Percentiles rank a stretch among this genome's conserved stretches.
Conservation (phyloP, 371 early-diverging fungal genomes). For the Mucor indicus region DNA sequence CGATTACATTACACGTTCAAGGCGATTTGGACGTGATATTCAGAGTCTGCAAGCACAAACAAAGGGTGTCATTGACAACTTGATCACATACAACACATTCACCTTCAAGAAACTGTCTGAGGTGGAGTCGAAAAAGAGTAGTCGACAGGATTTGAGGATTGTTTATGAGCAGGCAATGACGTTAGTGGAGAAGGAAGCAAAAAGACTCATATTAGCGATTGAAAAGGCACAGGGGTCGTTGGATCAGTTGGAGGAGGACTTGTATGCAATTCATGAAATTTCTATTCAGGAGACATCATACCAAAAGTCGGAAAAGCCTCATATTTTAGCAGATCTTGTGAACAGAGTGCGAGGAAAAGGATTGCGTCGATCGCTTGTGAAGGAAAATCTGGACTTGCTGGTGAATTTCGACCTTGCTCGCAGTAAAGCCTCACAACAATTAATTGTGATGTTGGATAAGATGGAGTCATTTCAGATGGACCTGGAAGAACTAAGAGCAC, state of each 20-base stretch:
- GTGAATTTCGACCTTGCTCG: conserved; percentile 33
- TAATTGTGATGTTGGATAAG: conserved; percentile 35
- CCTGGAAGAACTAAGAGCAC: conserved; percentile 44
- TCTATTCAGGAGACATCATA: conserved; percentile 34
- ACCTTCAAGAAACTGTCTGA: conserved; percentile 35
- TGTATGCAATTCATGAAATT: conserved; percentile 43
- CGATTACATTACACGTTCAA: conserved; percentile 34
- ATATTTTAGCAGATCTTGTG: conserved; percentile 34
- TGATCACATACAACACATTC: conserved; percentile 49
- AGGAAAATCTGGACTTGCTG: conserved; percentile 40
- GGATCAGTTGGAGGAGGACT: conserved; percentile 32
- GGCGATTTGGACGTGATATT: conserved; percentile 34
- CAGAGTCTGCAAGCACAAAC: conserved; percentile 25
- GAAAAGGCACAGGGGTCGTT: conserved; percentile 32
- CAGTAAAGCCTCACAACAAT: conserved; percentile 25
- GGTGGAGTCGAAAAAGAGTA: conserved; percentile 24
- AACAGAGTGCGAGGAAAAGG: conserved; percentile 33
- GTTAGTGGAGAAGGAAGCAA: conserved; percentile 39
- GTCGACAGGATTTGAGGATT: conserved; percentile 32
- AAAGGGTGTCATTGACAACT: conserved; percentile 31
- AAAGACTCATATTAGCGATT: conserved; percentile 33
- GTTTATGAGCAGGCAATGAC: conserved; percentile 44
- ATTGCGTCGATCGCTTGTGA: conserved; percentile 24
- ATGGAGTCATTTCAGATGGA: conserved; percentile 52
- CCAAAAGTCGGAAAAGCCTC: conserved; percentile 28